These are phyloP conservation scores for Flaveria bidentis DNA, from an alignment of 129 eudicot genomes.

Conservation along the genomic window DNA sequence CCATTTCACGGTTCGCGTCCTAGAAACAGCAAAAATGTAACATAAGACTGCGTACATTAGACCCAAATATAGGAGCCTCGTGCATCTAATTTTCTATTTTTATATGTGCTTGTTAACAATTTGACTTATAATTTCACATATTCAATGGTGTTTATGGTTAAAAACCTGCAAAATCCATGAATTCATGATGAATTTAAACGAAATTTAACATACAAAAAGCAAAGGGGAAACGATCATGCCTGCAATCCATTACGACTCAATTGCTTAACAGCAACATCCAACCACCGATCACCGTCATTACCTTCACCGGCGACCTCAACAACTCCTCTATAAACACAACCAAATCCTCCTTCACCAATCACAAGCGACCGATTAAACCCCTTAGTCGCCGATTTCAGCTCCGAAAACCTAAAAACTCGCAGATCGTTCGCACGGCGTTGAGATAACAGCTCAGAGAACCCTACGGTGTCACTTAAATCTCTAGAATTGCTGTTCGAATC, in stretches of 20 bases:
- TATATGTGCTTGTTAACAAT: not conserved
- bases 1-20: no score
- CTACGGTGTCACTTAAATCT: conserved; percentile 43
- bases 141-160: not conserved
- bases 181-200: not conserved
- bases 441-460: conserved; percentile 47
- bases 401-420: conserved; percentile 61
- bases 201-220: not conserved
- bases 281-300: conserved; percentile 32
- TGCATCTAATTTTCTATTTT: no score
- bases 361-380: conserved; percentile 63
- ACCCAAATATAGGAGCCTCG: no score
- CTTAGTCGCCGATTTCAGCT: conserved; percentile 70
- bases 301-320: conserved; percentile 16
- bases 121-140: not conserved
- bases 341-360: conserved; percentile 93
- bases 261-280: conserved; percentile 88
- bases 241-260: conserved; percentile 88
- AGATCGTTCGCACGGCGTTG: conserved; percentile 69
- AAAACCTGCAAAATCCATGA: not conserved
- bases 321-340: conserved; percentile 70
- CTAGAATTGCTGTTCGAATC: conserved; percentile 46
- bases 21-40: no score
- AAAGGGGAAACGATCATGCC: conserved; percentile 55
- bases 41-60: no score